Percentiles rank a stretch among this genome's conserved stretches.
Conservation (phyloP, 1,284 basidiomycete species). For the Cutaneotrichosporon spelunceum region DNA sequence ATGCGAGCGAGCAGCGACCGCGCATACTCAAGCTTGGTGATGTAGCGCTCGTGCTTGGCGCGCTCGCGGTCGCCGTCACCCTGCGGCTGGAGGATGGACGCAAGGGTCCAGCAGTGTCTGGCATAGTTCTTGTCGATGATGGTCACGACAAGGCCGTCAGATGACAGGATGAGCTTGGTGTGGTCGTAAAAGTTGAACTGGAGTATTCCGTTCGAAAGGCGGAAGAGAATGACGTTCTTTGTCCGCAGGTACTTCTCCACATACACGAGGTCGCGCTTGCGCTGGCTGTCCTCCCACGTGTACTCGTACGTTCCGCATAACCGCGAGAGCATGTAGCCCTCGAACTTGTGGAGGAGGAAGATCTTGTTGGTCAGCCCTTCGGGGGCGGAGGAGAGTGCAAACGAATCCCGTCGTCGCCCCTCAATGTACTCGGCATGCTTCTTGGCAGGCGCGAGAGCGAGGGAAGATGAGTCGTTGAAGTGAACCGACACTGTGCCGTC, state of each 20-base stretch:
- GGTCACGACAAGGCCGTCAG: slow-evolving; percentile 71
- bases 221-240: slow-evolving; percentile 96
- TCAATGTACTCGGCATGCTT: slow-evolving; percentile 80
- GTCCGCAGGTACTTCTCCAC: slow-evolving; percentile 93
- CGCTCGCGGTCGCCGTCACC: slow-evolving; percentile 30
- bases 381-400: slow-evolving; percentile 41
- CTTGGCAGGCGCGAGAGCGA: slow-evolving; percentile 80
- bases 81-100: slow-evolving; percentile 61
- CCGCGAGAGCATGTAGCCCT: slow-evolving; percentile 83
- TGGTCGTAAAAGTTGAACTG: slow-evolving; percentile 99
- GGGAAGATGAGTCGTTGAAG: slow-evolving; percentile 89
- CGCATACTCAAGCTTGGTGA: slow-evolving; percentile 47
- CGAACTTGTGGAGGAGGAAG: slow-evolving; percentile 86
- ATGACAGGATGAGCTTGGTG: slow-evolving; percentile 85
- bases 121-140: slow-evolving; percentile 86
- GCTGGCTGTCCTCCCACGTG: slow-evolving; percentile 66
- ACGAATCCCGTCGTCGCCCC: slow-evolving; percentile 41
- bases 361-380: slow-evolving; percentile 76
- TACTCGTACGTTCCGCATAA: slow-evolving; percentile 74
- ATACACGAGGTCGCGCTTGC: slow-evolving; percentile 82
- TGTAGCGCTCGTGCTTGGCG: slow-evolving; percentile 36
- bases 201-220: slow-evolving; percentile 85
- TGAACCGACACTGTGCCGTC: slow-evolving; percentile 92
- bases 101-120: slow-evolving; percentile 70
- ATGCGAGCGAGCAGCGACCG: slow-evolving; percentile 40